Percentiles rank a stretch among this genome's conserved stretches.
Conservation (phyloP, 2,329 filamentous ascomycete genomes). For the Helotiales sp. region DNA sequence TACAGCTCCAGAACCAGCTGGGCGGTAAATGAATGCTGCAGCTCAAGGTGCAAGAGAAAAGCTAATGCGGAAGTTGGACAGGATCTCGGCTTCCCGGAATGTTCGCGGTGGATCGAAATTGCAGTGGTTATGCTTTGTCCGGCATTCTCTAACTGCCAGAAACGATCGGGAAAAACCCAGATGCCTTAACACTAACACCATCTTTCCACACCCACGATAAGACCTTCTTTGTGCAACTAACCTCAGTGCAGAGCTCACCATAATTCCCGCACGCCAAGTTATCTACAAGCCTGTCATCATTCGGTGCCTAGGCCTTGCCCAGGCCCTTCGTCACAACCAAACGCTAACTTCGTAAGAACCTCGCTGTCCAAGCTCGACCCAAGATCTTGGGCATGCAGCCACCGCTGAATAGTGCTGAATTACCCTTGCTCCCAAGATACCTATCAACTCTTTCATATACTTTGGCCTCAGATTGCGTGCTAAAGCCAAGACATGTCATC, state of each 20-base stretch:
- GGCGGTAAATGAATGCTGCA: neutral
- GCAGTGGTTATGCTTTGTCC: neutral
- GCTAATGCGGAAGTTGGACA: no score
- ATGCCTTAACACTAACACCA: no score
- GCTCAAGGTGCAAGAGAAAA: neutral
- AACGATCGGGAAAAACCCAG: conserved; percentile 1
- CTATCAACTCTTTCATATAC: neutral
- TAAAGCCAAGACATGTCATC: conserved; percentile 12
- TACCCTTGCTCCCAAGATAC: conserved; percentile 5
- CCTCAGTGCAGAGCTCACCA: neutral
- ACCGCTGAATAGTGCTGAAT: neutral
- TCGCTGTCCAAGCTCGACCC: conserved; percentile 1
- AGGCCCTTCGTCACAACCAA: neutral
- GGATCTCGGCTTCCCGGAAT: no score
- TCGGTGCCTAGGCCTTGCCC: neutral
- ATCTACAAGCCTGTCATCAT: neutral
- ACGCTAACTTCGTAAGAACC: neutral
- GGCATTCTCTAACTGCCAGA: neutral
- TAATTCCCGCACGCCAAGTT: neutral
- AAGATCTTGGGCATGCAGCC: conserved; percentile 10
- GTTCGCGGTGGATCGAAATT: no score
- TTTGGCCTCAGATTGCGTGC: conserved; percentile 5
- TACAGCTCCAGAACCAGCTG: neutral
- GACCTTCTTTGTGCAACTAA: neutral
- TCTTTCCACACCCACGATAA: neutral